Evolutionary conservation across 768 basidiomycete species (phyloP), one percentile per base, ranked within the genome.

Genomic region (Mycena haematopus): DNA sequence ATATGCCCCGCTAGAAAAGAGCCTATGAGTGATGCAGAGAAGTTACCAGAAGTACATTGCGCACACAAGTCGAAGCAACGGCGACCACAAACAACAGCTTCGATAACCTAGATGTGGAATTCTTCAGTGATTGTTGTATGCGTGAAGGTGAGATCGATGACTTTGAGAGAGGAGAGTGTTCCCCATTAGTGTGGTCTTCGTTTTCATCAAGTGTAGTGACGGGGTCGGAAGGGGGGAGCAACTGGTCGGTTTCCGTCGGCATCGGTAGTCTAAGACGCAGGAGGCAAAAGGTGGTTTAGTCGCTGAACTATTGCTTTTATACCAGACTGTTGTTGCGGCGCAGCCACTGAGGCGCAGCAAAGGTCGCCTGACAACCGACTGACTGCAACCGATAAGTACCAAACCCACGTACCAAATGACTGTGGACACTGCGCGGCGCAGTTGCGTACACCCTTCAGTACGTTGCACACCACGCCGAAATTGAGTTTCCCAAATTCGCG

Each of bases 21-120:
- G 7, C n/a, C n/a, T n/a, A 21, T 38, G 3, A 11, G 40, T 52
- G 21, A 22, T 3, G 21, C n/a, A n/a, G 14, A 7, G 1, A 56
- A n/a, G 17, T 19, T 8, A 24, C 15, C 36, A 6, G 8, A 56
- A 19, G 5, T 45, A 3, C 29, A 6, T 31, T n/a, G 31, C 62
- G 42, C n/a, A 63, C 62, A 29, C 55, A 63, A 9, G 45, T 58
- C 3, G 62, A 63, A 14, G 62, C 62, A 15, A 58, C 33, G 1
- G 29, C 51, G 5, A 63, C 50, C 14, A 63, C 56, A 10, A 44
- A 52, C 5, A 58, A 14, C 5, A 63, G 35, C 49, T 56, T 61
- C 21, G 21, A 19, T 8, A 55, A 25, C 21, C 53, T 61, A 6
- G 4, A 22, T 0, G 10, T 8, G 22, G 17, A 3, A 58, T 5